These are phyloP conservation scores for Ascosphaera aggregata DNA, from an alignment of 2,329 filamentous ascomycete species.

Conservation along the genomic window DNA sequence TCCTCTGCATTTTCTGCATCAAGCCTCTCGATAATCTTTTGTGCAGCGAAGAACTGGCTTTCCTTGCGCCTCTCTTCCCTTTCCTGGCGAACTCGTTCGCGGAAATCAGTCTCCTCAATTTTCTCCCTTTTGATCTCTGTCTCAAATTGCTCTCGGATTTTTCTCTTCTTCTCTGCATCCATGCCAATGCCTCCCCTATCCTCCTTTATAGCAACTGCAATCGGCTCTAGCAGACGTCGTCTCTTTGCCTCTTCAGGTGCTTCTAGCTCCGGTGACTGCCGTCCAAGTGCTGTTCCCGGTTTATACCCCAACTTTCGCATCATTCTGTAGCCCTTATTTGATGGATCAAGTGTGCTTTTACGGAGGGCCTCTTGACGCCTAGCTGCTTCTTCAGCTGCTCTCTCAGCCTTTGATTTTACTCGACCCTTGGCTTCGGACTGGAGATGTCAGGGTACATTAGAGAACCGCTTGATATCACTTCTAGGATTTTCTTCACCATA, in stretches of 20 bases:
- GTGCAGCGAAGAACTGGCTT: constrained; percentile 48
- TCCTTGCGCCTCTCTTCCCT: constrained; percentile 45
- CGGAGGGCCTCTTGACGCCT: constrained; percentile 54
- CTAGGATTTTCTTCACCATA: constrained; percentile 7
- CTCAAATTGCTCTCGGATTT: constrained; percentile 38
- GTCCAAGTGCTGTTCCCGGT: constrained; percentile 49
- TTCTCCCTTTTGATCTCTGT: constrained; percentile 34
- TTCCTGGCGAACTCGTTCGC: constrained; percentile 47
- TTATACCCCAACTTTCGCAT: constrained; percentile 93
- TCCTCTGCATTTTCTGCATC: constrained; percentile 28
- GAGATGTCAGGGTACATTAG: constrained; percentile 27
- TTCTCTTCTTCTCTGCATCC: constrained; percentile 63
- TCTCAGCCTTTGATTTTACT: constrained; percentile 56
- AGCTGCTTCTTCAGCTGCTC: constrained; percentile 46
- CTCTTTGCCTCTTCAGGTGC: constrained; percentile 6
- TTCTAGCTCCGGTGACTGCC: constrained; percentile 16
- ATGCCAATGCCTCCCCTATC: constrained; percentile 64
- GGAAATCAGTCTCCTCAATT: constrained; percentile 45
- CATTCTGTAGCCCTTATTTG: constrained; percentile 81
- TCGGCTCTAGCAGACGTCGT: constrained; percentile 40
- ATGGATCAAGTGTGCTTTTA: constrained; percentile 45
- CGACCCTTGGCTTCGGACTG: constrained; percentile 43
- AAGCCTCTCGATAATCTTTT: constrained; percentile 61
- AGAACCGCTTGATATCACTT: constrained; percentile 2
- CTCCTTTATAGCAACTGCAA: constrained; percentile 54